These are phyloP conservation scores for Oryza meyeriana DNA, from an alignment of 176 grass and related monocot genomes.

Conservation along the genomic window DNA sequence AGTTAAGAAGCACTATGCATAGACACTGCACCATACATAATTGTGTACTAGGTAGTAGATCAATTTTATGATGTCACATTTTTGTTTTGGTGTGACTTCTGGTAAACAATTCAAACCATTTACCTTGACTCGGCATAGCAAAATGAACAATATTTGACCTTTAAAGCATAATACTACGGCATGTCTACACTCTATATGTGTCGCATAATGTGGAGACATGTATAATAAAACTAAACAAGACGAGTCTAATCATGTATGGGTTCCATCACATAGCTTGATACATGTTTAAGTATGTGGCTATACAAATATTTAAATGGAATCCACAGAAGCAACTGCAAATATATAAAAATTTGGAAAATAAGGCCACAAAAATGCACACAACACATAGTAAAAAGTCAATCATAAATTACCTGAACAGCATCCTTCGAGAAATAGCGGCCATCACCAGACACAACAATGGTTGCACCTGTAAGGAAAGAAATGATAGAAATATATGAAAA, in stretches of 20 bases:
- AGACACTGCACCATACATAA: neutral
- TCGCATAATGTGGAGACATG: neutral
- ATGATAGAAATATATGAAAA: neutral
- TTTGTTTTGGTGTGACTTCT: neutral
- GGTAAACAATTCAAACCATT: neutral
- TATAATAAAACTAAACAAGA: neutral
- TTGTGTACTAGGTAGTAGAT: neutral
- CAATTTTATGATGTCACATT: neutral
- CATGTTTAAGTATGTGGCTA: neutral
- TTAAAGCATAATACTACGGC: neutral
- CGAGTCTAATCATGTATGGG: neutral
- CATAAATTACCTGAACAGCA: slow-evolving; percentile 79
- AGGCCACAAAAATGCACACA: neutral
- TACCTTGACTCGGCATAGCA: neutral
- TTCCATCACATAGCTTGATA: neutral
- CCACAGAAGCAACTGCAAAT: neutral
- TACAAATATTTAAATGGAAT: neutral
- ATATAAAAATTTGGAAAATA: neutral
- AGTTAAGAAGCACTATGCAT: neutral
- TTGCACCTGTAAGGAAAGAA: slow-evolving; percentile 60
- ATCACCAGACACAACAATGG: slow-evolving; percentile 98
- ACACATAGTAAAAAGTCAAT: slow-evolving; percentile 1
- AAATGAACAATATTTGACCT: neutral
- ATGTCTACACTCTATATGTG: neutral
- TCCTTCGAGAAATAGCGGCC: slow-evolving; percentile 98